Evolutionary conservation across 352 stramenopile species (phyloP), one percentile per base, ranked within the genome.

Genomic region (Globisporangium emineosum): DNA sequence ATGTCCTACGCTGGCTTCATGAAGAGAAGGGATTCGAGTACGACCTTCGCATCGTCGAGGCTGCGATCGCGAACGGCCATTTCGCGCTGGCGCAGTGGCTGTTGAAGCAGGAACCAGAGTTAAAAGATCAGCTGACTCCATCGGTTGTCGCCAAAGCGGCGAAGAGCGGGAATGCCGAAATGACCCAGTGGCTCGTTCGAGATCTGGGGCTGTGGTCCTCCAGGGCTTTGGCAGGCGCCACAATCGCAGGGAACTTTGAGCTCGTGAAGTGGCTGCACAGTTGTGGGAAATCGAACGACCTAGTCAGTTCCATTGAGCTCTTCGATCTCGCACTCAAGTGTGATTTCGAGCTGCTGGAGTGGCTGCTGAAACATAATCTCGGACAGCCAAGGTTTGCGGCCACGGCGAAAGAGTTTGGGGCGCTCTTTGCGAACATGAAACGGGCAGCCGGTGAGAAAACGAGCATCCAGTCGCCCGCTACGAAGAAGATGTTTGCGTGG

Each of bases 21-120:
- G 64, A 72, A 27, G 60, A 70, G 10, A 71, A 78, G 60, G 58
- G 52, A 13, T 66, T 77, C 47, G 57, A 60, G 13, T 43, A 78
- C 9, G 68, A 78, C 21, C 49, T 66, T 7, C 71, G 66, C n/a
- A 71, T 69, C 0, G 57, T 81, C 2, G 73, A 78, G 60, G 61
- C 68, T 19, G 68, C 73, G 5, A 75, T 81, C 59, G 66, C 63
- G 13, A 71, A 66, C 5, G 73, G 73, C 0, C 65, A 78, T 60
- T 40, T 78, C 9, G 59, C 65, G 13, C 60, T 81, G n/a, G 67
- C 76, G 15, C 58, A 71, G 29, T 81, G 76, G 53, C 54, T 81
- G 10, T 33, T 66, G 0, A 53, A 72, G 12, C 65, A 65, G 1
- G 63, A 66, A 32, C 57, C 73, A 10, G 56, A 33, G 17, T 21